Percentiles rank a stretch among this genome's conserved stretches.
Conservation (phyloP, 495 filamentous ascomycete genomes). For the Aspergillus mulundensis region DNA sequence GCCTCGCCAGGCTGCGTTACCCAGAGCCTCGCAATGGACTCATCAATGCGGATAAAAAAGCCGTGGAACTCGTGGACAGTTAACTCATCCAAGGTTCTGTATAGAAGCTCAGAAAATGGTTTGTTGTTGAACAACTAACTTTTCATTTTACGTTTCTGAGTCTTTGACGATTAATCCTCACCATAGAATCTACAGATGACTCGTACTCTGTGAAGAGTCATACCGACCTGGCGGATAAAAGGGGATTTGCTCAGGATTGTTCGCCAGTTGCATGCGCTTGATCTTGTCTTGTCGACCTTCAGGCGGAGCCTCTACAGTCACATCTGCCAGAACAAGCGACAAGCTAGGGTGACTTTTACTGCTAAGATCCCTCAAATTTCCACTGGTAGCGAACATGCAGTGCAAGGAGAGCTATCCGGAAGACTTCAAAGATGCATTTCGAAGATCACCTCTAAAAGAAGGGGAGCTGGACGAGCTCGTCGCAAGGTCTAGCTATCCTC, state of each 20-base stretch:
- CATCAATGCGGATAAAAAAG: background rate
- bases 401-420: constrained; percentile 17
- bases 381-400: constrained; percentile 11
- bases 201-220: background rate
- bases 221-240: background rate
- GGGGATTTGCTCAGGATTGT: background rate
- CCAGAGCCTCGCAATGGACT: background rate
- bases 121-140: background rate
- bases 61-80: background rate
- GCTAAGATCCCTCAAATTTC: background rate
- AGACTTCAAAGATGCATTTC: constrained; percentile 18
- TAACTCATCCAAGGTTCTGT: background rate
- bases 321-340: background rate
- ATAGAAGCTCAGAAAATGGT: background rate
- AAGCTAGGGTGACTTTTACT: too few relatives aligned
- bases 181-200: background rate
- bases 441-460: constrained; percentile 14
- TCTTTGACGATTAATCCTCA: background rate
- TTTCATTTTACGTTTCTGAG: background rate
- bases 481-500: constrained; percentile 12
- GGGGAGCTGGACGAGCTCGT: constrained; percentile 14
- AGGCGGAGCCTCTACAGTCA: background rate
- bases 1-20: constrained; percentile 12
- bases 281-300: background rate
- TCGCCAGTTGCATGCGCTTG: background rate